Percentiles rank a stretch among this genome's conserved stretches.
These are phyloP conservation scores for Aspergillus cavernicola DNA, from an alignment of 495 filamentous ascomycete species.

Conservation along the genomic window DNA sequence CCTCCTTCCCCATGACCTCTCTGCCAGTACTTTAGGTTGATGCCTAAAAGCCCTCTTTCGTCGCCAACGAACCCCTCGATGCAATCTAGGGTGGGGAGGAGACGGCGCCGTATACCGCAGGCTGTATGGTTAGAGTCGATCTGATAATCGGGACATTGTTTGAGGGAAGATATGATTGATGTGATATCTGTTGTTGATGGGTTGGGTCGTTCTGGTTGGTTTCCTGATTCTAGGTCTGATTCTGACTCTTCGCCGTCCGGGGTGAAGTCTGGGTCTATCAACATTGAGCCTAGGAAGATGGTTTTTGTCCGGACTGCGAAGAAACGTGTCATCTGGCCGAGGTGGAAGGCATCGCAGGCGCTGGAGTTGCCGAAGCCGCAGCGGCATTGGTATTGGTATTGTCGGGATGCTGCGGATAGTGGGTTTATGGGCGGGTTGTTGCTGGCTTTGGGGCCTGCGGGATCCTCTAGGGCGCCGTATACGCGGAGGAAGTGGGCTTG, in stretches of 20 bases:
- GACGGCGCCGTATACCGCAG: constrained; percentile 67
- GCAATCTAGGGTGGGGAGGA: constrained; percentile 65
- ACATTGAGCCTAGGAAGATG: constrained; percentile 46
- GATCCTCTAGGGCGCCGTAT: constrained; percentile 50
- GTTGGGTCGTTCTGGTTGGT: constrained; percentile 10
- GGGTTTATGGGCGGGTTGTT: constrained; percentile 2
- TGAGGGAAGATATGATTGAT: constrained; percentile 49
- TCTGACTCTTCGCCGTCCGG: constrained; percentile 18
- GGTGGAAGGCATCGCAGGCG: constrained; percentile 80
- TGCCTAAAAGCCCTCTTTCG: constrained; percentile 60
- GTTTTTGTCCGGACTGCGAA: constrained; percentile 51
- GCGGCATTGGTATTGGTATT: constrained; percentile 59
- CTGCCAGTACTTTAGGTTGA: constrained; percentile 49
- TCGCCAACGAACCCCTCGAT: constrained; percentile 65
- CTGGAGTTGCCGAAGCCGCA: constrained; percentile 70
- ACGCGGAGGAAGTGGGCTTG: constrained; percentile 67
- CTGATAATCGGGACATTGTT: constrained; percentile 70
- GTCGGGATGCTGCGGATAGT: constrained; percentile 16
- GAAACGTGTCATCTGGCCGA: constrained; percentile 83
- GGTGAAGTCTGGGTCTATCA: constrained; percentile 40
- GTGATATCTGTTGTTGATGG: constrained; percentile 45
- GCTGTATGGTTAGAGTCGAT: constrained; percentile 73
- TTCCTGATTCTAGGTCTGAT: constrained; percentile 11
- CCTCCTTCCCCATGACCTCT: neutral
- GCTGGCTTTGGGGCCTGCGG: constrained; percentile 12